Evolutionary conservation across 1,139 yeast species (phyloP).

Genomic region (Tardiomyces blankii): DNA sequence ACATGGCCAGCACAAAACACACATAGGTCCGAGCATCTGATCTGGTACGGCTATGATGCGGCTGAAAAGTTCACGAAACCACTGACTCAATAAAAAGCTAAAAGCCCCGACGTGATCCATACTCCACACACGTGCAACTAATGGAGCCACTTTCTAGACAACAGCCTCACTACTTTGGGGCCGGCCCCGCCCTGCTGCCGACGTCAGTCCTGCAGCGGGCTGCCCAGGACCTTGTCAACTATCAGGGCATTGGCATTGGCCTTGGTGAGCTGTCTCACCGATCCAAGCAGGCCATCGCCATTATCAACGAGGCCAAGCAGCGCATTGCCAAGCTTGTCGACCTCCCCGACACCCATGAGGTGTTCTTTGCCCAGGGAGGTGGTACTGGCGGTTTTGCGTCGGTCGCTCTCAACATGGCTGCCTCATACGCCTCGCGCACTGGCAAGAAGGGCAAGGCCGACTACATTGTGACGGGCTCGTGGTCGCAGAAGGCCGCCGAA

Average conservation of each 20-base stretch:
- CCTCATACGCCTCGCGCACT: slow-evolving; percentile 56
- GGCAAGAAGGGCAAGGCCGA: slow-evolving; percentile 65
- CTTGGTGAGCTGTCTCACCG: slow-evolving; percentile 95
- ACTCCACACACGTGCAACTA: background rate
- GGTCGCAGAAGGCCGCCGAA: slow-evolving; percentile 82
- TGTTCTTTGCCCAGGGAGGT: slow-evolving; percentile 93
- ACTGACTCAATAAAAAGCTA: too few relatives aligned
- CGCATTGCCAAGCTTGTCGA: slow-evolving; percentile 50
- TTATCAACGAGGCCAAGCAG: slow-evolving; percentile 67
- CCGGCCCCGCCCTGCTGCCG: slow-evolving; percentile 94
- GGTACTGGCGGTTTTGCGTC: slow-evolving; percentile 94
- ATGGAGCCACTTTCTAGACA: background rate
- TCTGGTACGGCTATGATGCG: too few relatives aligned
- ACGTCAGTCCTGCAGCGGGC: slow-evolving; percentile 78
- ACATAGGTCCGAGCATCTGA: too few relatives aligned
- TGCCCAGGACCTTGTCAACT: slow-evolving; percentile 67
- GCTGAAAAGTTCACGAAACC: too few relatives aligned
- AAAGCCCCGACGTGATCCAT: too few relatives aligned
- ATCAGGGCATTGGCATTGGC: slow-evolving; percentile 62
- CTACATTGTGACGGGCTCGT: slow-evolving; percentile 81
- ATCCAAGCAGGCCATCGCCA: slow-evolving; percentile 65
- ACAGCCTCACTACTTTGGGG: slow-evolving; percentile 76
- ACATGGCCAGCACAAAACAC: too few relatives aligned
- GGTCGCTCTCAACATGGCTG: slow-evolving; percentile 70
- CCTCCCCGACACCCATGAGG: slow-evolving; percentile 88